Evolutionary conservation across 108 stramenopile species (phyloP), one percentile per base, ranked within the genome.

Genomic region (Skeletonema potamos): DNA sequence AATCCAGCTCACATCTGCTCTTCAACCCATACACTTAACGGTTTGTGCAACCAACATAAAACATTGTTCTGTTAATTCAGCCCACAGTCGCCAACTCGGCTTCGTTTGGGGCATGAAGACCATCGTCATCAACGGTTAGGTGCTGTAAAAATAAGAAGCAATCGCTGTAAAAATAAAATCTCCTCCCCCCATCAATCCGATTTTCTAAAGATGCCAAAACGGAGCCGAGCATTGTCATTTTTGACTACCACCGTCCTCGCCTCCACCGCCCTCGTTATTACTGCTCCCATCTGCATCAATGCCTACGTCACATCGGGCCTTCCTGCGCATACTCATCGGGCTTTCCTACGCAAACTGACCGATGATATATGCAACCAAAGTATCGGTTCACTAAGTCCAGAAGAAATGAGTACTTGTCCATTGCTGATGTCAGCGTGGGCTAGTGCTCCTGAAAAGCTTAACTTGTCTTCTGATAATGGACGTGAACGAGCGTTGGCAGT

Each of bases 361-460:
- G 82, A 66, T 8, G 85, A 93, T 54, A 84, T 93, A 4, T 84
- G 81, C 69, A 74, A 80, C 27, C 29, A 74, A 3, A 65, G 74
- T 9, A 66, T 79, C 0, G 87, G 87, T n/a, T 55, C 81, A 28
- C 69, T 90, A 4, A 76, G 87, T 9, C 37, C 48, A 11, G 73
- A 84, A 18, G 85, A 79, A 46, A 58, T 85, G 48, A 66, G 74
- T 24, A 56, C 72, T 10, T 70, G 75, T n/a, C 87, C 82, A 26
- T 61, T 82, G 68, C 65, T 93, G 33, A 86, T 93, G 83, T 77
- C 80, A 3, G 92, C 87, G 12, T 93, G 92, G 92, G 75, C 85
- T 15, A 44, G n/a, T 17, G 62, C 65, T 2, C 70, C 70, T 2
- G 58, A 64, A 20, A 48, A 59, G 39, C 22, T 67, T 4, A 41